Percentiles rank a stretch among this genome's conserved stretches.
Conservation (phyloP, 352 stramenopile species). For the Globisporangium heterothallicum region DNA sequence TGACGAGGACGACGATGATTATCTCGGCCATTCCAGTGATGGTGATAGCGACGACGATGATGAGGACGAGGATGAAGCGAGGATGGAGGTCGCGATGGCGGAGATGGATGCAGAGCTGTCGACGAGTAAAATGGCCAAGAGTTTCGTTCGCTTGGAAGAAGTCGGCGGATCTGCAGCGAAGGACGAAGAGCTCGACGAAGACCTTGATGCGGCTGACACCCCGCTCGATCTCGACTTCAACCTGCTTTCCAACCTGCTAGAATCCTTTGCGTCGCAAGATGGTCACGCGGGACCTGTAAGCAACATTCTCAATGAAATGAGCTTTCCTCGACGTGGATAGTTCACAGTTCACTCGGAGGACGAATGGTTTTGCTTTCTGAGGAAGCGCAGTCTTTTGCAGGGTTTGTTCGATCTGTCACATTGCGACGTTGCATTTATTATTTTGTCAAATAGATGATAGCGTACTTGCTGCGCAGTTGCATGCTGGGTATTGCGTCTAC, state of each 20-base stretch:
- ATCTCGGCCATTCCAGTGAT: conserved; percentile 15
- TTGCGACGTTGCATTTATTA: no score
- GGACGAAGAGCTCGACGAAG: background rate
- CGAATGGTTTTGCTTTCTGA: no score
- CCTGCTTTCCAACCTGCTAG: conserved; percentile 75
- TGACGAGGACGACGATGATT: conserved; percentile 19
- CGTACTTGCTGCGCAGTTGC: no score
- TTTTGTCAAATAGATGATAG: no score
- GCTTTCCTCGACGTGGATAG: conserved; percentile 15
- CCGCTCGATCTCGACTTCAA: conserved; percentile 80
- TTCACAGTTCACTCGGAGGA: no score
- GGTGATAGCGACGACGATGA: conserved; percentile 29
- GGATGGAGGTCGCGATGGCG: conserved; percentile 54
- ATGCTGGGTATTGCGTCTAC: no score
- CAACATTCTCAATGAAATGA: conserved; percentile 69
- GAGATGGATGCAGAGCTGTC: conserved; percentile 74
- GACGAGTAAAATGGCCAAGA: conserved; percentile 47
- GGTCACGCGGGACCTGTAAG: conserved; percentile 62
- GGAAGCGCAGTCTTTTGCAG: no score
- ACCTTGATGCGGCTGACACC: conserved; percentile 20
- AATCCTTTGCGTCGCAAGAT: conserved; percentile 77
- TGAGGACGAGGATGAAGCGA: conserved; percentile 27
- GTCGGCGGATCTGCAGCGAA: conserved; percentile 1
- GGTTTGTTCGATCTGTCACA: no score
- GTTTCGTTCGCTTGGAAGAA: conserved; percentile 34